Percentiles rank a stretch among this genome's conserved stretches.
Evolutionary conservation across 768 basidiomycete species (phyloP).

Genomic region (Suillus tomentosus): DNA sequence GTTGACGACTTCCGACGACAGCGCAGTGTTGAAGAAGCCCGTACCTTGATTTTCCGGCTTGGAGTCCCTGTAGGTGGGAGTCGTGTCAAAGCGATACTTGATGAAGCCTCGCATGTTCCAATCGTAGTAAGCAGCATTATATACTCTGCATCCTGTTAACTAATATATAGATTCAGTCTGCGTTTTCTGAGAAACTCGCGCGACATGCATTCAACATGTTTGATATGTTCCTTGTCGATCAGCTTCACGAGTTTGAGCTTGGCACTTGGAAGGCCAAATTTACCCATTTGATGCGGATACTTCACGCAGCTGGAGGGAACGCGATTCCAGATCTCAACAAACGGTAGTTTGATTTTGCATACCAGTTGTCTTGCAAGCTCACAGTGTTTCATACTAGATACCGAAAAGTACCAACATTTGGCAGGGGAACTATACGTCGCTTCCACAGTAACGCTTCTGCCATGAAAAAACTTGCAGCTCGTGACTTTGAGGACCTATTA

Average conservation of each 20-base stretch:
- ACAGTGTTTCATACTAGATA: constrained; percentile 15
- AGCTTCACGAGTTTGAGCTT: constrained; percentile 26
- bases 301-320: neutral
- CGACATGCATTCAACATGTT: constrained; percentile 15
- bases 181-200: constrained; percentile 10
- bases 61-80: constrained; percentile 25
- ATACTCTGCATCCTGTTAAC: neutral
- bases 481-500: constrained; percentile 16
- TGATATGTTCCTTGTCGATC: constrained; percentile 16
- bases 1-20: neutral
- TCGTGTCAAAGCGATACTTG: constrained; percentile 28
- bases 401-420: constrained; percentile 16
- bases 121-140: constrained; percentile 1
- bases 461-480: constrained; percentile 15
- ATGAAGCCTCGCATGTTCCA: constrained; percentile 33
- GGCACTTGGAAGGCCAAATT: constrained; percentile 30
- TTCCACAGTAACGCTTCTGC: constrained; percentile 13
- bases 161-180: constrained; percentile 6
- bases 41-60: constrained; percentile 8
- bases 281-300: constrained; percentile 25
- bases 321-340: neutral
- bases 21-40: constrained; percentile 8
- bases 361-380: neutral
- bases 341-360: neutral
- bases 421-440: constrained; percentile 9